Evolutionary conservation across 176 grass and related monocot species (phyloP).

Genomic region (Rhynchospora breviuscula): DNA sequence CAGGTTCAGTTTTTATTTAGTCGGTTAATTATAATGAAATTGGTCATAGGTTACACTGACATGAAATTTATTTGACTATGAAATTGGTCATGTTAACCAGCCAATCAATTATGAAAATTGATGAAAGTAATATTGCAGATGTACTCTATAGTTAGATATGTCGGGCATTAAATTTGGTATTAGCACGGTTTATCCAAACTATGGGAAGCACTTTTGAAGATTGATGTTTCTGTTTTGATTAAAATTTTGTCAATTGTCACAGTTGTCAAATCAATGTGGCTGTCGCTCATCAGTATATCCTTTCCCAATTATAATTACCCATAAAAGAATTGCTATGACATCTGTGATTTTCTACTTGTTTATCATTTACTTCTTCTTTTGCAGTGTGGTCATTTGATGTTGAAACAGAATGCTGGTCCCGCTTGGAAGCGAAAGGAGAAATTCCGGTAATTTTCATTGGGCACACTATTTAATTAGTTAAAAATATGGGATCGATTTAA

Average conservation of each 20-base stretch:
- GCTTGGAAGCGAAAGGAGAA: slow-evolving; percentile 82
- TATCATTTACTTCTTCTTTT: slow-evolving; percentile 38
- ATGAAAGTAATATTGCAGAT: neutral
- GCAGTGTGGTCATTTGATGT: slow-evolving; percentile 84
- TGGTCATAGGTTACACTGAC: neutral
- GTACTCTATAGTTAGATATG: neutral
- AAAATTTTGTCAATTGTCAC: neutral
- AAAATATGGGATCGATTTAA: neutral
- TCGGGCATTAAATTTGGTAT: neutral
- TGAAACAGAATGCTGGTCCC: slow-evolving; percentile 71
- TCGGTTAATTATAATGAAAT: neutral
- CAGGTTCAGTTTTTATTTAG: slow-evolving; percentile 46
- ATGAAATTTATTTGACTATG: slow-evolving; percentile 9
- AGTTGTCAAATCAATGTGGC: neutral
- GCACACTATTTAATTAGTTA: slow-evolving; percentile 8
- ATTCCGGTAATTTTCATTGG: slow-evolving; percentile 59
- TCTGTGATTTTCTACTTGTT: neutral
- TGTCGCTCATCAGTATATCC: neutral
- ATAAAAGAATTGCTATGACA: slow-evolving; percentile 13
- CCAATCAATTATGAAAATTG: neutral
- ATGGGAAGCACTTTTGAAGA: neutral
- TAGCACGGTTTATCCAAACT: neutral
- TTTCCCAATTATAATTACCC: slow-evolving; percentile 13
- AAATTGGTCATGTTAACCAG: neutral
- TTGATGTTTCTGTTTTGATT: neutral